Base-by-base conservation (phyloP, 257 asterid genomes). In the Petrea volubilis region DNA sequence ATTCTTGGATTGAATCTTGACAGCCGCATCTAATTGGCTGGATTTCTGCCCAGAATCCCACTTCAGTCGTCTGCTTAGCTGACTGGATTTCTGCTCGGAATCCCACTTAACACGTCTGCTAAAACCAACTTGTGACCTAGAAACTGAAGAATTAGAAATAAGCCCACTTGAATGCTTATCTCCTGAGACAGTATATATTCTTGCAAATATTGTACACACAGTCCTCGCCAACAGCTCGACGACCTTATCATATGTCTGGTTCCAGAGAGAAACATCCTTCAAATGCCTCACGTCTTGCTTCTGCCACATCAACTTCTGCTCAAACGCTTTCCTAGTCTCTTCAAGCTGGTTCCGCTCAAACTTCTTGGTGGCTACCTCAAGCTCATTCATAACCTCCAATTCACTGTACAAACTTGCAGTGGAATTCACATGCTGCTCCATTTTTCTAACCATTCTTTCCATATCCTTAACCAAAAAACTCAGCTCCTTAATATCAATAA, bases 271-370 rank as follows among this genome's bases (percentile, higher is more conserved):
- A 49, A 81, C 85, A 28, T 92, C 89, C 78, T 90, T 89, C 87
- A 92, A 85, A 81, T 88, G 96, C 70, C 77, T 88, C 61, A 95
- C 96, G 60, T 90, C 96, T 62, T 95, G 96, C 67, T 78, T 87
- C 86, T 95, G 98, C 98, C 96, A 90, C 18, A 71, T 71, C 76
- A 95, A 36, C 79, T 95, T 95, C 85, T 88, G 98, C 85, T 92
- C 92, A 34, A 74, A 85, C 8, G 91, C 97, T 34, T 82, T 92
- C 80, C 91, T 60, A 61, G 87, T 87, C 77, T 90, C 97, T 63
- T 90, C 97, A 40, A 77, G 88, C 25, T 85, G 93, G 60, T 86
- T 88, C 80, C 83, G 92, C 78, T 81, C 88, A 75, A 95, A 87
- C 88, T 90, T 95, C 76, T 84, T 88, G 14, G 94, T 77, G 57